These are phyloP conservation scores for Cercospora nicotianae DNA, from an alignment of 2,329 filamentous ascomycete genomes.

Conservation along the genomic window DNA sequence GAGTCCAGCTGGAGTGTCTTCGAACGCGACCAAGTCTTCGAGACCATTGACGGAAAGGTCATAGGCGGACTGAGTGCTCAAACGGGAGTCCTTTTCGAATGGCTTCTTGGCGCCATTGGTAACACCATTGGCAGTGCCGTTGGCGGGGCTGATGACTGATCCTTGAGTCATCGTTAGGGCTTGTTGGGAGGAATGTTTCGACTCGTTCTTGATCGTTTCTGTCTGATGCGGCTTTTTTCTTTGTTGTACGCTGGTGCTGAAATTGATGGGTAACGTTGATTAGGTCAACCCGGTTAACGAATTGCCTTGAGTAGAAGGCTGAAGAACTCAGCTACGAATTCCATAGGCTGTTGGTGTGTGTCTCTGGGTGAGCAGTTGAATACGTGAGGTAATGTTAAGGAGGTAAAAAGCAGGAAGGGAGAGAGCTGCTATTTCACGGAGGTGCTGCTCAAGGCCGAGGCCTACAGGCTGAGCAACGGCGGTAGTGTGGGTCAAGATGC, in stretches of 20 bases:
- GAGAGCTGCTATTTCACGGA: not conserved
- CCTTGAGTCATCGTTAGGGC: constrained; percentile 18
- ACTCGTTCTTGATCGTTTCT: not conserved
- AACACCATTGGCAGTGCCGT: constrained; percentile 18
- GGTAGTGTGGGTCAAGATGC: not conserved
- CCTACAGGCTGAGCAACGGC: constrained; percentile 1
- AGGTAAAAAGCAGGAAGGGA: not conserved
- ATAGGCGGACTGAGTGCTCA: constrained; percentile 23
- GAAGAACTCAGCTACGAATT: constrained; percentile 21
- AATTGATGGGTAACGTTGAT: not conserved
- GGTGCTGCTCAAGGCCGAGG: constrained; percentile 4
- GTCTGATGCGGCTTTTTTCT: not conserved
- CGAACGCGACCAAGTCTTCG: constrained; percentile 42
- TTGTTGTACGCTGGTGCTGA: not conserved
- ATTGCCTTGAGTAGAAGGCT: constrained; percentile 21
- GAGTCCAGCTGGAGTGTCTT: constrained; percentile 42
- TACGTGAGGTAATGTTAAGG: not conserved
- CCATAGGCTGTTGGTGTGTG: constrained; percentile 11
- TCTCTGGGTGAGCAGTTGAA: not conserved
- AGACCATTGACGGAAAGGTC: constrained; percentile 39
- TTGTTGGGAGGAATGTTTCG: not conserved
- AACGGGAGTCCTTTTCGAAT: constrained; percentile 13
- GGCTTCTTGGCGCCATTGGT: constrained; percentile 17
- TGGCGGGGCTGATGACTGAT: constrained; percentile 2
- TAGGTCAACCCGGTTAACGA: constrained; percentile 3